These are phyloP conservation scores for Eucalyptus erythrocorys DNA, from an alignment of 345 rosid species.

Conservation along the genomic window DNA sequence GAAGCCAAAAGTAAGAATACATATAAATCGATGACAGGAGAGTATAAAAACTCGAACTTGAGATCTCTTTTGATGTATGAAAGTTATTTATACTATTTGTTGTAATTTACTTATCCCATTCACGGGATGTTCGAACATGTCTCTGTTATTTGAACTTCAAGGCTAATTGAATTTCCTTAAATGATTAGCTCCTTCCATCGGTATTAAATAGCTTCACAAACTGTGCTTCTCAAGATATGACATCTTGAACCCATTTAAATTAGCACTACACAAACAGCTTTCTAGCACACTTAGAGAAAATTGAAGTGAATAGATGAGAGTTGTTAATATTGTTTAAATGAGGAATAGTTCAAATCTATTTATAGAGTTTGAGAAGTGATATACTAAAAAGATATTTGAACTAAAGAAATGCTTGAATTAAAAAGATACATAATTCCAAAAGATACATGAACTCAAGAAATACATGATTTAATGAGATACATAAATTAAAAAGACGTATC, in stretches of 20 bases:
- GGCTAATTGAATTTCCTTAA: background rate
- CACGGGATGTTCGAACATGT: background rate
- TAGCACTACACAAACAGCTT: background rate
- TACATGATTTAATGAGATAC: too few species aligned
- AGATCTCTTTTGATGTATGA: background rate
- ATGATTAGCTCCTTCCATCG: background rate
- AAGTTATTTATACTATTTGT: background rate
- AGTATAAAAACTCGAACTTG: background rate
- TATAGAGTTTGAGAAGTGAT: background rate
- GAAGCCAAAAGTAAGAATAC: background rate
- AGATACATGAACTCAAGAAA: too few species aligned
- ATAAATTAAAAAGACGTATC: background rate
- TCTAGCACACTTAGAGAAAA: background rate
- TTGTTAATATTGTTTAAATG: too few species aligned
- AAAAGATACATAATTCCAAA: too few species aligned
- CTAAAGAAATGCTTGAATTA: background rate
- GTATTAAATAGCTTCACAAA: background rate
- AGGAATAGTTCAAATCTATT: background rate
- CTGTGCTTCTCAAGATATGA: background rate
- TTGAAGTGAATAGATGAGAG: background rate
- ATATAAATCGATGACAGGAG: background rate
- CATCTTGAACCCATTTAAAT: background rate
- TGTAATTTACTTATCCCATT: background rate
- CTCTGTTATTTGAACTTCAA: background rate
- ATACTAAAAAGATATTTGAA: background rate